Base-by-base conservation (phyloP, 495 filamentous ascomycete genomes). In the Podospora australis region DNA sequence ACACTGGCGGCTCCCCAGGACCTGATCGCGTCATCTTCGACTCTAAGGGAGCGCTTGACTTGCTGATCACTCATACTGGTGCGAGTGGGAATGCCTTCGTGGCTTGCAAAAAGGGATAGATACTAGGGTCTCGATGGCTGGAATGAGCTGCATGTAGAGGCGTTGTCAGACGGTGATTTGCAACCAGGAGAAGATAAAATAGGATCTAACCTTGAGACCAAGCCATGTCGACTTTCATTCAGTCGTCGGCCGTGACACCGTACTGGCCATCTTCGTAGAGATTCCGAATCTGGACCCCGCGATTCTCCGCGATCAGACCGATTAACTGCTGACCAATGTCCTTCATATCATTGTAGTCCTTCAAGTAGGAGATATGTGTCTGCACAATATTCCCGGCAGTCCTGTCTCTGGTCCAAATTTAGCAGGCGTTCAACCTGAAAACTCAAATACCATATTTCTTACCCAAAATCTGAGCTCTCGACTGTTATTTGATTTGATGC, bases 261-360 rank as follows among this genome's bases (percentile, higher is more conserved):
- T 56, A 65, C 17, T 65, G 46, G 50, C 84, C 85, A 11, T 25
- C 25, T 49, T 74, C 69, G 65, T 86, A 81, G 28, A 90, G 67
- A 11, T 84, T 79, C 22, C 70, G 59, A 46, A 83, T 69, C 29
- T 77, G 68, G 30, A 86, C 73, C 2, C 84, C 84, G 16, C 78
- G 64, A 38, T 76, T 73, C 30, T 91, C 87, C 2, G 86, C 86
- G 58, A 91, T 76, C 40, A 90, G 56, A 0, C 84, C 83, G 65
- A 88, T 80, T 14, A 91, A 58, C 0, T 84, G 84, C 59, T 83
- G 81, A 0, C 78, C 86, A 2, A 85, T 66, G 60, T 90, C 87
- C 41, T 81, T 78, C 56, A 89, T 81, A 52, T 88, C 87, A 62
- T 91, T 91, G 70, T 90, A 90, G 44, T 80, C 69, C 57, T 87